These are phyloP conservation scores for Rhexocercosporidium sp. DNA, from an alignment of 2,329 filamentous ascomycete species.

Conservation along the genomic window DNA sequence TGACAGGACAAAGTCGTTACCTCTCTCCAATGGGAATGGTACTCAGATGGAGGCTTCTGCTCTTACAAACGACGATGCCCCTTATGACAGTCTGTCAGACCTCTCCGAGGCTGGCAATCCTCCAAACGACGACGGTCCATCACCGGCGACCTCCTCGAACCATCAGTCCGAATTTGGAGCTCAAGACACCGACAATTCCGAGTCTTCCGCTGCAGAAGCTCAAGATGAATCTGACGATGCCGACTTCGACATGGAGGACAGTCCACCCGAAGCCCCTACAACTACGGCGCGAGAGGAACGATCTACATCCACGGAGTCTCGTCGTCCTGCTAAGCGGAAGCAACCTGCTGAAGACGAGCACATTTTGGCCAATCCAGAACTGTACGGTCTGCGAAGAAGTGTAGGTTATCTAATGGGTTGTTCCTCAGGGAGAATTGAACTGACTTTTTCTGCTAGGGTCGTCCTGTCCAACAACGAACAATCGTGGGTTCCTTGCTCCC, in stretches of 20 bases:
- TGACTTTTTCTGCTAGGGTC: constrained; percentile 48
- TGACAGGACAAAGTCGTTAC: constrained; percentile 64
- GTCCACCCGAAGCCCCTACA: constrained; percentile 54
- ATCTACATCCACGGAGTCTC: constrained; percentile 74
- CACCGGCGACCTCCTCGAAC: constrained; percentile 51
- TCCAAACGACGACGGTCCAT: constrained; percentile 55
- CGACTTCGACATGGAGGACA: constrained; percentile 77
- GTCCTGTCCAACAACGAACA: constrained; percentile 58
- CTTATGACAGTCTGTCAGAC: constrained; percentile 73
- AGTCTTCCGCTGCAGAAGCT: constrained; percentile 40
- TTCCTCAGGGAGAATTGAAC: constrained; percentile 40
- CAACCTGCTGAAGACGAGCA: constrained; percentile 72
- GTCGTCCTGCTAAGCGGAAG: constrained; percentile 76
- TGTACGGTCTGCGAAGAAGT: constrained; percentile 93
- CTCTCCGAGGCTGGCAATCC: constrained; percentile 71
- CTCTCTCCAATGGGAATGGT: constrained; percentile 70
- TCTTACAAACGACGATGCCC: constrained; percentile 46
- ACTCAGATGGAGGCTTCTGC: constrained; percentile 58
- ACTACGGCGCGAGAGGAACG: constrained; percentile 54
- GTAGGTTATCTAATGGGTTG: constrained; percentile 57
- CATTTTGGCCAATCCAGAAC: constrained; percentile 88
- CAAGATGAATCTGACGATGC: constrained; percentile 68
- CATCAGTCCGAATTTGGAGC: constrained; percentile 41
- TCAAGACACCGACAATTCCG: constrained; percentile 39
- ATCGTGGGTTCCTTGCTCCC: constrained; percentile 52